phyloP scores from a whole-genome alignment of 176 grass and related monocot species.

The Rhynchospora pubera region DNA sequence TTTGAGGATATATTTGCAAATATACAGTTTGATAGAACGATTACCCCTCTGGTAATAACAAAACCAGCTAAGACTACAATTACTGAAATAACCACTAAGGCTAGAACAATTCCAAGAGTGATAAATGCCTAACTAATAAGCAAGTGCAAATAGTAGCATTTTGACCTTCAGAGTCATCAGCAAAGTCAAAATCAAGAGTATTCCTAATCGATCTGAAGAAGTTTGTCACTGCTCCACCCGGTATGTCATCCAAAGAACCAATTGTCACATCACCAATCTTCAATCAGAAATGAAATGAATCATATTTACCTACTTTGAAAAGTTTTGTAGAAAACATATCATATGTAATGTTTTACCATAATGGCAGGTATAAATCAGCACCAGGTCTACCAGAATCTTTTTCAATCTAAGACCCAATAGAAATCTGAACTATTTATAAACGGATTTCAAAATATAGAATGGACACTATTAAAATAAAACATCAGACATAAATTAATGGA shows the following conservation, averaged over 20 bases:
- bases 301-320: not conserved
- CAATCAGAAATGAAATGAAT: constrained; percentile 11
- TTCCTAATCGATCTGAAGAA: constrained; percentile 90
- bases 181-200: constrained; percentile 91
- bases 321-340: not conserved
- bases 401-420: no score
- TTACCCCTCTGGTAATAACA: not conserved
- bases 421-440: no score
- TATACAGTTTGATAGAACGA: not conserved
- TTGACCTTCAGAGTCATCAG: constrained; percentile 72
- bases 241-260: constrained; percentile 81
- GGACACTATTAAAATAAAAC: no score
- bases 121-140: not conserved
- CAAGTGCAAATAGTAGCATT: not conserved
- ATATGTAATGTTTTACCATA: not conserved
- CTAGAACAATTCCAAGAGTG: not conserved
- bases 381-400: not conserved
- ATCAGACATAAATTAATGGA: no score
- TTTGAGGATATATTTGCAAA: not conserved
- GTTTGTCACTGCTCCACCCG: constrained; percentile 48
- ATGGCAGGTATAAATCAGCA: not conserved
- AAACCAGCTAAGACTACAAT: not conserved
- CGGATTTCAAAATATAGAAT: no score
- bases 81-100: not conserved
- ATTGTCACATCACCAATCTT: constrained; percentile 75